phyloP scores from a whole-genome alignment of 352 stramenopile species.

The Saprolegnia diclina region DNA sequence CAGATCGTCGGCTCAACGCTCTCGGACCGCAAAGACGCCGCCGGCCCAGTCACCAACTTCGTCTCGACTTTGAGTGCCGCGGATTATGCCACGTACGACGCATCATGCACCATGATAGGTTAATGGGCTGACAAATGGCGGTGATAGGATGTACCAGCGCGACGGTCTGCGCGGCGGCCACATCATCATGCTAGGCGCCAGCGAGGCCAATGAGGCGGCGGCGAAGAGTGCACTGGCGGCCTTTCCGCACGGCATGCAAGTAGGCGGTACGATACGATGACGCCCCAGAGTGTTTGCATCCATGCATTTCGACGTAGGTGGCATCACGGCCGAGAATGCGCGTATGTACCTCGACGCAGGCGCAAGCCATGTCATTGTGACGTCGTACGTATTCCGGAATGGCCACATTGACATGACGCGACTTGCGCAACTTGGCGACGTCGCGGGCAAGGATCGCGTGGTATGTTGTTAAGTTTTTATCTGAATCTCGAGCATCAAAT shows the following conservation, averaged over 20 bases:
- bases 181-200: constrained; percentile 97
- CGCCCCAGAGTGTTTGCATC: constrained; percentile 7
- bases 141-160: constrained; percentile 84
- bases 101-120: neutral
- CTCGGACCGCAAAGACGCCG: constrained; percentile 58
- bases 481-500: neutral
- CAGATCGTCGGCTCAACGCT: constrained; percentile 98
- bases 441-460: constrained; percentile 75
- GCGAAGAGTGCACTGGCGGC: constrained; percentile 76
- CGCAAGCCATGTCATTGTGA: constrained; percentile 98
- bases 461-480: constrained; percentile 27
- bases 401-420: constrained; percentile 85
- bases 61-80: constrained; percentile 62
- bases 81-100: constrained; percentile 62
- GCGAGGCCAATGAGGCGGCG: constrained; percentile 86
- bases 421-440: constrained; percentile 55
- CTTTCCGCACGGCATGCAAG: constrained; percentile 92
- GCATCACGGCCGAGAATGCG: constrained; percentile 92
- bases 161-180: constrained; percentile 91
- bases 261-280: constrained; percentile 77
- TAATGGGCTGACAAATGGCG: neutral
- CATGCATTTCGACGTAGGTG: constrained; percentile 34
- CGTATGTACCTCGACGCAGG: constrained; percentile 91
- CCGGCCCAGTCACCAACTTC: constrained; percentile 89
- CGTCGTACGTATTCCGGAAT: constrained; percentile 94